phyloP scores from a whole-genome alignment of 73 alveolate species.

The Paraurostyla sp. region DNA sequence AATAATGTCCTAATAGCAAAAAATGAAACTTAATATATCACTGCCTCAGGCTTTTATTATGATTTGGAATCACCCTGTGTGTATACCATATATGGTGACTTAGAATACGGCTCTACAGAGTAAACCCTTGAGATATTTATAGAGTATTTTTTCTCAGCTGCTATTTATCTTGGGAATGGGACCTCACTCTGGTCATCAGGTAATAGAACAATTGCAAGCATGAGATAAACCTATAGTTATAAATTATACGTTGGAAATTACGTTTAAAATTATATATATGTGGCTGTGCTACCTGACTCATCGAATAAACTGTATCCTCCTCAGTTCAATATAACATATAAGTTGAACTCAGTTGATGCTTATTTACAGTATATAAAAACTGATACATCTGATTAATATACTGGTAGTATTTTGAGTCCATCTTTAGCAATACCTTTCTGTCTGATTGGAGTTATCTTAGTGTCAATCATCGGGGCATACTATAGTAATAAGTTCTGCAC shows the following conservation, averaged over 20 bases:
- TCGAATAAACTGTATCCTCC: background rate
- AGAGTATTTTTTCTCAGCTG: background rate
- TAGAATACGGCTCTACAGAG: background rate
- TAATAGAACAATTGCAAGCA: background rate
- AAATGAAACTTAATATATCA: background rate
- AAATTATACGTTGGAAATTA: background rate
- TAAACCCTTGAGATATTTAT: background rate
- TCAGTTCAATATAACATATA: background rate
- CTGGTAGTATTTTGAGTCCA: background rate
- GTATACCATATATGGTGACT: background rate
- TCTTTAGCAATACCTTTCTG: background rate
- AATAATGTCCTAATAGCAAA: background rate
- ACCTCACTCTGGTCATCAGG: background rate
- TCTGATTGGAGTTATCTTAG: background rate
- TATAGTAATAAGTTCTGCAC: background rate
- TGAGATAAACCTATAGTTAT: background rate
- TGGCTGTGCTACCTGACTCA: background rate
- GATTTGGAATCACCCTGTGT: conserved; percentile 4
- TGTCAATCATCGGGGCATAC: background rate
- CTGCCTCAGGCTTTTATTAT: conserved; percentile 12
- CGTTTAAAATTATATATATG: background rate
- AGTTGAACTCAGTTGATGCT: background rate
- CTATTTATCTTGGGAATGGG: background rate
- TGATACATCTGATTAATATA: background rate
- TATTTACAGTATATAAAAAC: background rate